Evolutionary conservation across 1,284 basidiomycete genomes (phyloP), one percentile per base, ranked within the genome.

Genomic region (Malassezia furfur): DNA sequence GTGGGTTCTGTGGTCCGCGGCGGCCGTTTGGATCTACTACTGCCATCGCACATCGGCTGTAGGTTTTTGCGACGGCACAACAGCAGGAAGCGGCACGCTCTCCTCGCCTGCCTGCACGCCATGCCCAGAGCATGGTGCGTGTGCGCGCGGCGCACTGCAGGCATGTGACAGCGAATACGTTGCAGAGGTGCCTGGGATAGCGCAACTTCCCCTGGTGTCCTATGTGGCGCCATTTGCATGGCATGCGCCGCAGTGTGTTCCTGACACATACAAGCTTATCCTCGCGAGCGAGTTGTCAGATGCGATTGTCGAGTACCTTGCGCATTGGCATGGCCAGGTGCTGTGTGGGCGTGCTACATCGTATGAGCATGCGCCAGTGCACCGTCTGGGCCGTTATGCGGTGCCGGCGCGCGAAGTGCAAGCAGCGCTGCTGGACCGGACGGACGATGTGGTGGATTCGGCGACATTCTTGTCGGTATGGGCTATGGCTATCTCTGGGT

Each of bases 241-340:
- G 56, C 53, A 54, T 0, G 36, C 50, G 3, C 61, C 66, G 0
- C 38, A 37, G 17, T 72, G 70, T 53, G 57, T 62, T 17, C 69
- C 70, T 1, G 70, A 72, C 56, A 66, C 68, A 41, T 62, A 66
- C 48, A 71, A 72, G 61, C 62, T 68, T 6, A 57, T 70, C 14
- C 63, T 72, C 9, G 70, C 67, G 0, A 57, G 61, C 1, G 69
- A 72, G 47, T 49, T 72, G 2, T 59, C 64, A 0, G 50, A 56
- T 10, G 63, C 57, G 14, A 57, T 70, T 38, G 60, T 65, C 15
- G 51, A 48, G 25, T 58, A 61, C 50, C 57, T 72, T 0, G 53
- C 63, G 38, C 57, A 61, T 15, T 71, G 66, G 57, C 65, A 67
- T 25, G 70, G 67, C 22, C 60, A 67, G 39, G 63, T 72, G 22